Conservation (phyloP, 1,284 basidiomycete genomes). For the Apiotrichum brassicae region DNA sequence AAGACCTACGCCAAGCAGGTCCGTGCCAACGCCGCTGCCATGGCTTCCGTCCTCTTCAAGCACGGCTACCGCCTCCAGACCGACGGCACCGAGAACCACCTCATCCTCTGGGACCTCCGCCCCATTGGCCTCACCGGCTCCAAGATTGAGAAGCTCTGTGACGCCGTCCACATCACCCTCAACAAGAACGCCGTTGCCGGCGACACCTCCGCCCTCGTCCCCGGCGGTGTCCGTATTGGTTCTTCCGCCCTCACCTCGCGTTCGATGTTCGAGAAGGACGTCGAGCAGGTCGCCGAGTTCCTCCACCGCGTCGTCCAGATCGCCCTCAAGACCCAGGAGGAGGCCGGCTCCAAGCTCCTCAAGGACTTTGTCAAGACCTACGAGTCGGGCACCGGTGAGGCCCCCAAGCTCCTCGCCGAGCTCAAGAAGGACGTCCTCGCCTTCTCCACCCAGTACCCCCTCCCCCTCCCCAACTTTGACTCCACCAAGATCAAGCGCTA, state of each 20-base stretch:
- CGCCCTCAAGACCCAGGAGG: slow-evolving; percentile 79
- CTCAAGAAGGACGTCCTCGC: slow-evolving; percentile 43
- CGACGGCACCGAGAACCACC: slow-evolving; percentile 93
- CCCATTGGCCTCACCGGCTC: slow-evolving; percentile 91
- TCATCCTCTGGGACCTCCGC: slow-evolving; percentile 95
- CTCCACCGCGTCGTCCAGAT: slow-evolving; percentile 88
- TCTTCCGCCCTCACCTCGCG: slow-evolving; percentile 91
- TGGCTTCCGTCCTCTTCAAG: slow-evolving; percentile 64
- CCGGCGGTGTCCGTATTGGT: slow-evolving; percentile 95
- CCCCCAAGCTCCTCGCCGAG: slow-evolving; percentile 51
- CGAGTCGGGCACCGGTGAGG: slow-evolving; percentile 63
- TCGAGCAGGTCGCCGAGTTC: slow-evolving; percentile 79
- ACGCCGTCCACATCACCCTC: slow-evolving; percentile 84
- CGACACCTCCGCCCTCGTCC: slow-evolving; percentile 73
- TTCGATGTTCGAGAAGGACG: slow-evolving; percentile 79
- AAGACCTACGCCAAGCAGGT: slow-evolving; percentile 93
- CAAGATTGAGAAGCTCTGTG: slow-evolving; percentile 98
- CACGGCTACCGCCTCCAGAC: slow-evolving; percentile 95
- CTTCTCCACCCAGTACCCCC: slow-evolving; percentile 71
- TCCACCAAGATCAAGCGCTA: slow-evolving; percentile 33
- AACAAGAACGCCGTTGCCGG: slow-evolving; percentile 57
- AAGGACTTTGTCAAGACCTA: slow-evolving; percentile 92
- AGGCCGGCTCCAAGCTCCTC: slow-evolving; percentile 88
- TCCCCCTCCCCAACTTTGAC: slow-evolving; percentile 74
- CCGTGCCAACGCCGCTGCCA: slow-evolving; percentile 73